A percentile compares a stretch with the other conserved stretches of the same genome.
Conservation (phyloP, 306 rosid species). For the Canavalia ensiformis region DNA sequence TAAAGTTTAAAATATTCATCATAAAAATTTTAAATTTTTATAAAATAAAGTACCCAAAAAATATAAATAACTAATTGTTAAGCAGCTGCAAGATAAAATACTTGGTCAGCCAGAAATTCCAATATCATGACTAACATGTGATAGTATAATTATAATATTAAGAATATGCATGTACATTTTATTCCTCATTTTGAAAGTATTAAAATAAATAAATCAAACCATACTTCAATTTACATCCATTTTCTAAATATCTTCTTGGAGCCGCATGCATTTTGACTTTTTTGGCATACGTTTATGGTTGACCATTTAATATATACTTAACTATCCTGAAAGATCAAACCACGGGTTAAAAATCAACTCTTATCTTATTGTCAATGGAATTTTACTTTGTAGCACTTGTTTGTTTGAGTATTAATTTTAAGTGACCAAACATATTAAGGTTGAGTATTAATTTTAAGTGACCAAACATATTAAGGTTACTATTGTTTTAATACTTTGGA, state of each 20-base stretch:
- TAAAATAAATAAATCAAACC: neutral
- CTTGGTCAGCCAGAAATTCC: neutral
- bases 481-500: too few relatives aligned
- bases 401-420: too few relatives aligned
- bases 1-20: too few relatives aligned
- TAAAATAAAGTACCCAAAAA: too few relatives aligned
- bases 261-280: neutral
- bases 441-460: too few relatives aligned
- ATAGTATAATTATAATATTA: neutral
- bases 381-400: too few relatives aligned
- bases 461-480: too few relatives aligned
- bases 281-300: neutral
- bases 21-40: too few relatives aligned
- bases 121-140: slow-evolving; percentile 1
- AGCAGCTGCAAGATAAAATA: neutral
- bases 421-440: too few relatives aligned
- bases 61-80: neutral
- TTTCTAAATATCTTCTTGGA: neutral
- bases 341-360: too few relatives aligned
- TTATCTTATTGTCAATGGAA: too few relatives aligned
- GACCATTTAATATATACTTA: neutral
- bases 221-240: neutral
- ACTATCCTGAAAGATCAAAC: too few relatives aligned
- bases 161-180: neutral
- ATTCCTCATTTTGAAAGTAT: neutral